Base-by-base conservation (phyloP, 2,329 filamentous ascomycete genomes). In the Eurotiales sp. region DNA sequence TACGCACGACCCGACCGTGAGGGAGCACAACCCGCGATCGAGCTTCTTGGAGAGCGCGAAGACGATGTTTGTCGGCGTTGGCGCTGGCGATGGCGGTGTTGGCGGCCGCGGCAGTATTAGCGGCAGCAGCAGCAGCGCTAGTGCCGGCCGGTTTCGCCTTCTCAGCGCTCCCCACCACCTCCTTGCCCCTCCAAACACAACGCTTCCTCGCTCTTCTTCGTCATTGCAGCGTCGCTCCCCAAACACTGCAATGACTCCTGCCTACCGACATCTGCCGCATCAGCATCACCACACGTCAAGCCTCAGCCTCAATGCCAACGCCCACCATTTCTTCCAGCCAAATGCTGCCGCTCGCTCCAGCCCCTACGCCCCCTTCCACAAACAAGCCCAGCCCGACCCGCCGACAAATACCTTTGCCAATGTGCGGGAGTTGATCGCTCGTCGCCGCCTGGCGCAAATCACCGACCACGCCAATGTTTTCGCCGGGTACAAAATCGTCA, bases 1-100 rank as follows among this genome's bases (percentile, higher is more conserved):
- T 71, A 95, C 91, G 4, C 88, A 93, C 61, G 84, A 95, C 70
- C 82, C 80, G 39, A 73, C 70, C 53, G 76, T 75, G 52, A 58
- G 61, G 54, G 59, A 71, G 56, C 72, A 77, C 68, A 76, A 78
- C 61, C 69, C 70, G 56, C 67, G 70, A 55, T 71, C 73, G 55
- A 76, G 76, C 67, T 78, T 77, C 68, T 66, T 78, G 50, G 73
- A 76, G 56, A 71, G 67, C 58, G 70, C 76, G 55, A 71, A 70
- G 64, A 66, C 65, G 51, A 62, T 67, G n/a, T n/a, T n/a, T n/a
- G n/a, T n/a, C 62, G 10, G n/a, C 30, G 45, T 37, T 15, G 30
- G 29, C 29, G 32, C 11, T 36, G 45, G 34, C 23, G 32, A 2
- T 29, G 22, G 12, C 27, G 22, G 36, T 36, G 37, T 5, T 34